Conservation (phyloP, 2,329 filamentous ascomycete species). For the Pestalotiopsis sp. region DNA sequence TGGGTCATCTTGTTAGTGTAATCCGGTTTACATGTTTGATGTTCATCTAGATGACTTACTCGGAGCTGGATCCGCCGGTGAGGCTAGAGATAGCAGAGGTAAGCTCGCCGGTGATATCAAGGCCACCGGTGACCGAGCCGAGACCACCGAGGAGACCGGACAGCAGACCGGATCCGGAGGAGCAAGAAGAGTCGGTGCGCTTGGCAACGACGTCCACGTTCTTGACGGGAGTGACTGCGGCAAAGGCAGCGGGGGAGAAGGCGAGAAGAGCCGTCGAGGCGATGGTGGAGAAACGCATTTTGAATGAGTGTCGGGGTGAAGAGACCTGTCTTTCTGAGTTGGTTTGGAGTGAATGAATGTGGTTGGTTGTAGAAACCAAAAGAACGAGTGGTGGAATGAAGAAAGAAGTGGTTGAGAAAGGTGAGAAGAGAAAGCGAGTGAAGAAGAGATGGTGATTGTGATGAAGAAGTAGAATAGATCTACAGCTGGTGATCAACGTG, state of each 20-base stretch:
- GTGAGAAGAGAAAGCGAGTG: background rate
- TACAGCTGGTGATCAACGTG: background rate
- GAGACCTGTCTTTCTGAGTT: background rate
- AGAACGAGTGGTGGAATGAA: background rate
- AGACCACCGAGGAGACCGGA: background rate
- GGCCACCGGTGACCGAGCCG: background rate
- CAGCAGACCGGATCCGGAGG: background rate
- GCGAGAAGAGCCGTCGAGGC: constrained; percentile 7
- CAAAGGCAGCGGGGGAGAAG: constrained; percentile 6
- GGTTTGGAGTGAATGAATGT: background rate
- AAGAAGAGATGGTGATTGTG: background rate
- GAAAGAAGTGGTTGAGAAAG: background rate
- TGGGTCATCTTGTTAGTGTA: background rate
- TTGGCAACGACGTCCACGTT: background rate
- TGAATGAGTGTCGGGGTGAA: background rate
- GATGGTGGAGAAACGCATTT: constrained; percentile 11
- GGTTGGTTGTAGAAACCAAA: background rate
- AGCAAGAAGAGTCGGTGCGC: background rate
- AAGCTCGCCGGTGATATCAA: background rate
- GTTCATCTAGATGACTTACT: background rate
- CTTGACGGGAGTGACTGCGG: background rate
- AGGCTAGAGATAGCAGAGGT: background rate
- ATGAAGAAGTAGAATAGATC: background rate
- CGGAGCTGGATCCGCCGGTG: background rate
- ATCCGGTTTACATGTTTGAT: background rate